Base-by-base conservation (phyloP, 2,329 filamentous ascomycete genomes). In the Alternaria gansuensis region DNA sequence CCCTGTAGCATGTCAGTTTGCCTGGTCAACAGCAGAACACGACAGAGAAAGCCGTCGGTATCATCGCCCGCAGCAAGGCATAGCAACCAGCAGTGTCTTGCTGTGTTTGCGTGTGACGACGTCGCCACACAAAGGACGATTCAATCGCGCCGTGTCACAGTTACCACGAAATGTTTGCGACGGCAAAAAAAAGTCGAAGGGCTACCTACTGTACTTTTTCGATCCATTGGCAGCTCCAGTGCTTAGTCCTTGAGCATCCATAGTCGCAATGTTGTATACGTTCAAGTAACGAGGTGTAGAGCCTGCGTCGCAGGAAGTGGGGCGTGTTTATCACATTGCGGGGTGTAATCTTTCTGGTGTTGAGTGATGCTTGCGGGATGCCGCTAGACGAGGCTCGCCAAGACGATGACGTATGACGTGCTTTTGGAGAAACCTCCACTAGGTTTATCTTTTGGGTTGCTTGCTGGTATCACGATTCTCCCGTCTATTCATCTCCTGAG, bases 331-430 rank as follows among this genome's bases (percentile, higher is more conserved):
- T 60, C 59, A 67, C 70, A 61, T 67, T 62, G 68, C 60, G 67
- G 61, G 63, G 67, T 70, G 69, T 70, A 68, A 69, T 68, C 64
- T 62, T 62, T 60, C 55, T 56, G 41, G 51, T 54, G 48, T 62
- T 63, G 44, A 48, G 44, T 48, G 61, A 65, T 68, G 64, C 68
- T 67, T 60, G 33, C 54, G 43, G 58, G 54, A 56, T 46, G 54
- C 63, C 72, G 64, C 71, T 72, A 74, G 62, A 64, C 59, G 59
- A 61, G 61, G 63, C 62, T 62, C 45, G 48, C 53, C 44, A 58
- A 49, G 51, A 69, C 69, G 50, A 74, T 71, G 71, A 72, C 73
- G 72, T 71, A 74, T 71, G 71, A 72, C 73, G 72, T 71, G 69
- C 67, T 70, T 58, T 21, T 52, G 26, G 53, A 17, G 17, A 17